Evolutionary conservation across 352 stramenopile genomes (phyloP).

Genomic region (Peronospora tabacina): DNA sequence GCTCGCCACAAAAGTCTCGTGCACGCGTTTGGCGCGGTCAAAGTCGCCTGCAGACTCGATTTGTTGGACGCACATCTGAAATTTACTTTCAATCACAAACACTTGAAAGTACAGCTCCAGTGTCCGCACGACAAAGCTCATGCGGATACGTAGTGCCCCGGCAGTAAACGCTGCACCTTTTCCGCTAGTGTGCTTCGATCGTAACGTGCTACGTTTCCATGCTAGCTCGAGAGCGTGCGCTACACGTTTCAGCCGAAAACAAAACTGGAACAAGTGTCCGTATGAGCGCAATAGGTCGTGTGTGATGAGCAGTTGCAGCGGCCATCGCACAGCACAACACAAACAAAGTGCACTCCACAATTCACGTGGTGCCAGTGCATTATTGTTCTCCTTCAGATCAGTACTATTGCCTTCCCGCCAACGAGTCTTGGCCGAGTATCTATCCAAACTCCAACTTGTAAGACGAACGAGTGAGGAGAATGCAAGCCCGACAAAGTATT

Average conservation of each 20-base stretch:
- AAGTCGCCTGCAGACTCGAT: conserved; percentile 48
- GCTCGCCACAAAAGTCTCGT: conserved; percentile 60
- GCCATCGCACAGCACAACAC: conserved; percentile 48
- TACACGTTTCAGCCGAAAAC: conserved; percentile 68
- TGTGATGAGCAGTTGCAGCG: conserved; percentile 59
- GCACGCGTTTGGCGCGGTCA: conserved; percentile 57
- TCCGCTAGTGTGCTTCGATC: conserved; percentile 19
- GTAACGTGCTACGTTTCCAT: conserved; percentile 47
- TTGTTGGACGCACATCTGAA: conserved; percentile 46
- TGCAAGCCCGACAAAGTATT: conserved; percentile 54
- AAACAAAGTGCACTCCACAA: conserved; percentile 54
- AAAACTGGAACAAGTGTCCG: conserved; percentile 70
- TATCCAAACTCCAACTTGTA: conserved; percentile 45
- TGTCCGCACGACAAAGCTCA: conserved; percentile 72
- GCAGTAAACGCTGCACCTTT: conserved; percentile 20
- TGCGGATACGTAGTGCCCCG: conserved; percentile 43
- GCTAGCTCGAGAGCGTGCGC: conserved; percentile 52
- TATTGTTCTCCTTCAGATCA: conserved; percentile 32
- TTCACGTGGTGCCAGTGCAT: conserved; percentile 36
- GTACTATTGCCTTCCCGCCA: conserved; percentile 14
- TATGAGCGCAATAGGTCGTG: conserved; percentile 50
- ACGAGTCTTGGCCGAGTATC: conserved; percentile 37
- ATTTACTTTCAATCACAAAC: conserved; percentile 64
- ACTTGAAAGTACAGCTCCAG: conserved; percentile 72
- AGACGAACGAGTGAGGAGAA: conserved; percentile 34